phyloP scores from a whole-genome alignment of 148 eudicot species.

The Rhododendron simsii region DNA sequence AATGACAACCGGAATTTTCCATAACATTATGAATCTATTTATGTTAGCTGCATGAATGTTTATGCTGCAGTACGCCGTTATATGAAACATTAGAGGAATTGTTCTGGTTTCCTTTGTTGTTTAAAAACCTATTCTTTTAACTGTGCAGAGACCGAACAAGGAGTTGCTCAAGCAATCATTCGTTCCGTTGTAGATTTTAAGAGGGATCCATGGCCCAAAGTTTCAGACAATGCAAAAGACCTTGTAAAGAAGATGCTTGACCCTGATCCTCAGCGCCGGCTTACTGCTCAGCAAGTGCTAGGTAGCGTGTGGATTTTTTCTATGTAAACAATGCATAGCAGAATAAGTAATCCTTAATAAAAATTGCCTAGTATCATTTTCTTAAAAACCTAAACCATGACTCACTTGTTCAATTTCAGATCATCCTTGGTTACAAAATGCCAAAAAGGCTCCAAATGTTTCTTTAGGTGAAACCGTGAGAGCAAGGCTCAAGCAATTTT shows the following conservation, averaged over 20 bases:
- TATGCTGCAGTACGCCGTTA: not conserved
- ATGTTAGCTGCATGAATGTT: not conserved
- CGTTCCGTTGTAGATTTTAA: constrained; percentile 69
- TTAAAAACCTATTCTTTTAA: not conserved
- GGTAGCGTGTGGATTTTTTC: constrained; percentile 29
- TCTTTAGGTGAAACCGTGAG: constrained; percentile 78
- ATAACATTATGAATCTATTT: not conserved
- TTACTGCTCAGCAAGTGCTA: constrained; percentile 69
- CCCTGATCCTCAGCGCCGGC: constrained; percentile 64
- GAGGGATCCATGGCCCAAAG: constrained; percentile 85
- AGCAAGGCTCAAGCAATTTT: constrained; percentile 80
- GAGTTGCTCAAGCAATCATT: constrained; percentile 82
- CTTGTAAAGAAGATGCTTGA: constrained; percentile 75
- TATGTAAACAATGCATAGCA: not conserved
- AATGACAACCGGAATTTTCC: not conserved
- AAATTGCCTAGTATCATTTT: not conserved
- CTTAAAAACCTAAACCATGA: not conserved
- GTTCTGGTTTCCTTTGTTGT: not conserved
- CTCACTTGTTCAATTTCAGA: constrained; percentile 34
- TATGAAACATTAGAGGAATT: not conserved
- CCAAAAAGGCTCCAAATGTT: constrained; percentile 81
- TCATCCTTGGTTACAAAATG: constrained; percentile 78
- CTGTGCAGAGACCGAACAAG: constrained; percentile 72
- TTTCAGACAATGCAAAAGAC: constrained; percentile 70
- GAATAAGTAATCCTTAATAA: not conserved